Evolutionary conservation across 176 grass and related monocot genomes (phyloP), one percentile per base, ranked within the genome.

Genomic region (Zoysia pacifica): DNA sequence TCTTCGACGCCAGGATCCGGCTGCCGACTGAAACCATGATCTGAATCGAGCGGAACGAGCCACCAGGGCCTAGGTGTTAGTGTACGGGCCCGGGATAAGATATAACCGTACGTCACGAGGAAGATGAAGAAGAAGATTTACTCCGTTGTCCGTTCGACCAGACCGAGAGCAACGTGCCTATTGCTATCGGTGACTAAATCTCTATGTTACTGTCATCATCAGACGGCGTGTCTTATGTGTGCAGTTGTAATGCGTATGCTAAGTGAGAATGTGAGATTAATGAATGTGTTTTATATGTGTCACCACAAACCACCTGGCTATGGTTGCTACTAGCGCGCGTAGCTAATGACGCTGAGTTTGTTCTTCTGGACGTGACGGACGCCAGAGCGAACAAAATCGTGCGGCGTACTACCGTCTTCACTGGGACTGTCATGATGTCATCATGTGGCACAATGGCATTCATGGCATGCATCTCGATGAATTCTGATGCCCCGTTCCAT

Each of bases 1-100:
- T 8, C 14, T 51, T 66, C 15, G 75, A 78, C n/a, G 11, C 67
- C 39, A 72, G 37, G 65, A 77, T 85, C 75, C 4, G 12, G 9
- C 48, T 85, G 67, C 48, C 75, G 48, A 72, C 75, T 0, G 11
- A 76, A 47, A n/a, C 70, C 43, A 39, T 48, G 16, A 47, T 12
- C 14, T 15, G 3, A 37, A 37, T 0, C 1, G 12, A 47, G 8
- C 2, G 42, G n/a, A 28, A 28, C 49, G 16, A 20, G 39, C 55
- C 18, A 19, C 18, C 50, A 12, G 38, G 16, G 69, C 19, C 28
- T 39, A 15, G 40, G 60, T 62, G 60, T 9, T 37, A 7, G 28
- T 62, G 43, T 45, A 45, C 6, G 43, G 43, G 43, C 3, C 6
- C 6, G 60, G 60, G 35, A 62, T 4, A 11, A 62, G 11, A 11